phyloP scores from a whole-genome alignment of 768 basidiomycete species.

The Lactarius trivialis region DNA sequence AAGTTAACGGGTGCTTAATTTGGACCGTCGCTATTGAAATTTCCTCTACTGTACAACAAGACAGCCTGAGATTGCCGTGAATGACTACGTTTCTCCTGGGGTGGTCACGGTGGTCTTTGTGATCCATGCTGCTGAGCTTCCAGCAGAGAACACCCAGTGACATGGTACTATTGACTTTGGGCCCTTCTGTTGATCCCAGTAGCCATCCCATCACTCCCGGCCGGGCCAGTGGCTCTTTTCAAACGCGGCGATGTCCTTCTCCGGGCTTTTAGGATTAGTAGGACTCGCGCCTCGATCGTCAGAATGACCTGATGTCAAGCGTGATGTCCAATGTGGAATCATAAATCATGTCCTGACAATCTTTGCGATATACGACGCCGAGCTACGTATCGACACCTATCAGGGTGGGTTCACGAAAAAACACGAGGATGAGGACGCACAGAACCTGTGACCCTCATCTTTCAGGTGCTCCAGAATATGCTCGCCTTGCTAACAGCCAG shows the following conservation, averaged over 20 bases:
- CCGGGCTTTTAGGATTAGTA: constrained; percentile 46
- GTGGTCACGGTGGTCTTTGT: no score
- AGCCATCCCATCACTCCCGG: no score
- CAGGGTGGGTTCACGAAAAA: background rate
- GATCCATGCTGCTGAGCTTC: no score
- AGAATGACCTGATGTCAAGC: constrained; percentile 40
- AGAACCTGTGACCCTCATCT: constrained; percentile 53
- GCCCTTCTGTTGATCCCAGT: no score
- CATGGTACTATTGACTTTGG: no score
- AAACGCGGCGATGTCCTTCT: constrained; percentile 39
- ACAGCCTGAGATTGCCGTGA: no score
- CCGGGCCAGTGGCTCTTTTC: constrained; percentile 26
- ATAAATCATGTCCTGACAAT: constrained; percentile 73
- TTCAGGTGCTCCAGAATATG: constrained; percentile 56
- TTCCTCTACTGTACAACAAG: no score
- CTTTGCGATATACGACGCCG: constrained; percentile 67
- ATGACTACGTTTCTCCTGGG: no score
- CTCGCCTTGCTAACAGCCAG: constrained; percentile 60
- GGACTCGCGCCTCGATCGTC: constrained; percentile 49
- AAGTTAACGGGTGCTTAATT: background rate
- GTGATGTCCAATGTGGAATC: constrained; percentile 47
- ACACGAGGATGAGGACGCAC: constrained; percentile 38
- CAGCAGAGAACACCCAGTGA: no score
- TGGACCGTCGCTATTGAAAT: no score
- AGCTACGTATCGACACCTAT: constrained; percentile 73